phyloP scores from a whole-genome alignment of 2,329 filamentous ascomycete genomes.

The Orbilia ellipsospora region DNA sequence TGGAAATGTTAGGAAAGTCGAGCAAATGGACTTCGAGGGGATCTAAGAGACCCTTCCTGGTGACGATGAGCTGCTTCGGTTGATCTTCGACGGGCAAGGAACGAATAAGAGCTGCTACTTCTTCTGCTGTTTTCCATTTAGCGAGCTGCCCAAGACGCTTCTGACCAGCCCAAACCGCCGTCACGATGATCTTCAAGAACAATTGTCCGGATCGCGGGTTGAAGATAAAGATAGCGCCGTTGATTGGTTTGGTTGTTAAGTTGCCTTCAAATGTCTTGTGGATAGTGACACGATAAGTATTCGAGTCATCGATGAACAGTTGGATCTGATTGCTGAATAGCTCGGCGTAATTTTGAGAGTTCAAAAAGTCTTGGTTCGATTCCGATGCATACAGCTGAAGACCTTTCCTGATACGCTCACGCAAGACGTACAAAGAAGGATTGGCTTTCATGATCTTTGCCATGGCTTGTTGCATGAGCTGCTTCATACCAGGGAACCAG shows the following conservation, averaged over 20 bases:
- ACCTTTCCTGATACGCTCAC: slow-evolving; percentile 98
- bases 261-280: slow-evolving; percentile 99
- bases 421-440: slow-evolving; percentile 91
- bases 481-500: slow-evolving; percentile 98
- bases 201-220: slow-evolving; percentile 97
- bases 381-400: slow-evolving; percentile 97
- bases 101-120: slow-evolving; percentile 96
- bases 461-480: slow-evolving; percentile 96
- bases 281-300: slow-evolving; percentile 98
- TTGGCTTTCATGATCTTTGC: slow-evolving; percentile 99
- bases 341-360: slow-evolving; percentile 99
- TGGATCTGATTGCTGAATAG: slow-evolving; percentile 99
- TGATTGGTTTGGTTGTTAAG: slow-evolving; percentile 98
- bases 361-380: slow-evolving; percentile 98
- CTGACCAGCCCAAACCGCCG: slow-evolving; percentile 98
- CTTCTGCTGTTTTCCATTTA: slow-evolving; percentile 99
- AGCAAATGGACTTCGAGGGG: slow-evolving; percentile 96
- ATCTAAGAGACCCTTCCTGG: slow-evolving; percentile 94
- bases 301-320: slow-evolving; percentile 98
- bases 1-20: slow-evolving; percentile 99
- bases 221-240: slow-evolving; percentile 99
- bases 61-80: slow-evolving; percentile 98
- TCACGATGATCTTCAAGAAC: slow-evolving; percentile 99
- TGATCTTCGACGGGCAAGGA: slow-evolving; percentile 97
- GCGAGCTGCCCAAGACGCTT: slow-evolving; percentile 98